Conservation (phyloP, 192 early-diverging fungal genomes). For the Paraglomus occultum region DNA sequence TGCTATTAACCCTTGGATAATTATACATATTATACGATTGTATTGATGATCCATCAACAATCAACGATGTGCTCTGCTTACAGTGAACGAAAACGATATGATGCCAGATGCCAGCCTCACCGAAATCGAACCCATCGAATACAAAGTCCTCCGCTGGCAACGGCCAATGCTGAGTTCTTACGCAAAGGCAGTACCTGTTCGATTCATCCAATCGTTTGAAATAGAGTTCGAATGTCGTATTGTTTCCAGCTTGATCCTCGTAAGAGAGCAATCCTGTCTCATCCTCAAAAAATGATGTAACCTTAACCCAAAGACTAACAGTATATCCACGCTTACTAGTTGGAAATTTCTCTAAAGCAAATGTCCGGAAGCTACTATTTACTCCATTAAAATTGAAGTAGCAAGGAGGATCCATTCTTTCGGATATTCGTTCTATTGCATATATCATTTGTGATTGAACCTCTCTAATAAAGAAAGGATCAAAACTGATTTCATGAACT, state of each 20-base stretch:
- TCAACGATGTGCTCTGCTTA: conserved; percentile 39
- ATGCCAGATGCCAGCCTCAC: conserved; percentile 42
- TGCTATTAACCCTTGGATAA: conserved; percentile 36
- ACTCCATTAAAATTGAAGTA: conserved; percentile 46
- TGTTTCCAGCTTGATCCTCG: conserved; percentile 38
- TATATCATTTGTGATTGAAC: conserved; percentile 48
- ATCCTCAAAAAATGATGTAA: conserved; percentile 40
- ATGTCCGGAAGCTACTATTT: conserved; percentile 35
- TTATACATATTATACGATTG: conserved; percentile 45
- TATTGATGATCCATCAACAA: conserved; percentile 42
- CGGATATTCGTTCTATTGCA: conserved; percentile 43
- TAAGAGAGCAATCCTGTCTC: conserved; percentile 43
- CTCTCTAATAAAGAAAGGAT: conserved; percentile 41
- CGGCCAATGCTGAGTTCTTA: conserved; percentile 39
- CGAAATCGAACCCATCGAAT: conserved; percentile 43
- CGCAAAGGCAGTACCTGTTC: conserved; percentile 42
- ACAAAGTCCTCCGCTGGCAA: conserved; percentile 43
- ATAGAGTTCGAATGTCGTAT: conserved; percentile 44
- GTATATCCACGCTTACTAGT: conserved; percentile 40
- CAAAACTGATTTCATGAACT: conserved; percentile 31
- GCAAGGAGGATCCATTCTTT: conserved; percentile 42
- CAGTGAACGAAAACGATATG: conserved; percentile 43
- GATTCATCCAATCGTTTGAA: conserved; percentile 42
- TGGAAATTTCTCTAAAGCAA: conserved; percentile 37
- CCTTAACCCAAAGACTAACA: conserved; percentile 44